Evolutionary conservation across 768 basidiomycete genomes (phyloP).

Genomic region (Boletus bicolor): DNA sequence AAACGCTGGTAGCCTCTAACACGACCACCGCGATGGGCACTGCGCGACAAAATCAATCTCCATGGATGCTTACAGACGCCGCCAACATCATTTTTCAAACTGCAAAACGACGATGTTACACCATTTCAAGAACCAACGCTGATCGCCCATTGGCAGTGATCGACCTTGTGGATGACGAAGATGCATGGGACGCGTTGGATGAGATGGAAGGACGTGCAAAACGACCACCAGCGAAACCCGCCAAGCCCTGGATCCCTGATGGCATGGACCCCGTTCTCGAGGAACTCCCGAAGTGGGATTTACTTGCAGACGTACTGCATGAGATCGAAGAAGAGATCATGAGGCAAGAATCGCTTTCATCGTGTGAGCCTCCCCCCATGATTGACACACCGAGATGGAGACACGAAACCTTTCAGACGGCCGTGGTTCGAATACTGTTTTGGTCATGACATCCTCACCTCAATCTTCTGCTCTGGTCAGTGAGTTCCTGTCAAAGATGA

Average conservation of each 20-base stretch:
- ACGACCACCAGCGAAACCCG: constrained; percentile 3
- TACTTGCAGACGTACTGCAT: constrained; percentile 78
- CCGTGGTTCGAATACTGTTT: constrained; percentile 68
- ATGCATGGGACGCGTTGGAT: constrained; percentile 72
- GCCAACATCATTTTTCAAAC: constrained; percentile 82
- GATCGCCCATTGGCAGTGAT: constrained; percentile 28
- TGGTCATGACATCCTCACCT: constrained; percentile 86
- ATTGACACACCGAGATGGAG: not conserved
- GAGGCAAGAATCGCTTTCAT: constrained; percentile 46
- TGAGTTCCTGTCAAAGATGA: constrained; percentile 71
- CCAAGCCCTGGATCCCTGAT: constrained; percentile 60
- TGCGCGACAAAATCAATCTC: constrained; percentile 65
- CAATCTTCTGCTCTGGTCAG: constrained; percentile 70
- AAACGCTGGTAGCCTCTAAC: constrained; percentile 74
- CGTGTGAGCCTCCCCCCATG: constrained; percentile 8
- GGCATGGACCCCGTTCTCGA: constrained; percentile 86
- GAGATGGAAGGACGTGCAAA: constrained; percentile 39
- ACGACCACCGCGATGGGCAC: constrained; percentile 47
- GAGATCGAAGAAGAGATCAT: constrained; percentile 89
- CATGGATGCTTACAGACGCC: constrained; percentile 91
- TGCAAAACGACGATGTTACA: constrained; percentile 81
- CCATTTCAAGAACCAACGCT: constrained; percentile 36
- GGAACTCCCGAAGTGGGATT: constrained; percentile 91
- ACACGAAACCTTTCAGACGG: constrained; percentile 19
- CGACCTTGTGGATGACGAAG: constrained; percentile 57